Conservation (phyloP, 2,329 filamentous ascomycete genomes). For the Ophiostoma perfectum region DNA sequence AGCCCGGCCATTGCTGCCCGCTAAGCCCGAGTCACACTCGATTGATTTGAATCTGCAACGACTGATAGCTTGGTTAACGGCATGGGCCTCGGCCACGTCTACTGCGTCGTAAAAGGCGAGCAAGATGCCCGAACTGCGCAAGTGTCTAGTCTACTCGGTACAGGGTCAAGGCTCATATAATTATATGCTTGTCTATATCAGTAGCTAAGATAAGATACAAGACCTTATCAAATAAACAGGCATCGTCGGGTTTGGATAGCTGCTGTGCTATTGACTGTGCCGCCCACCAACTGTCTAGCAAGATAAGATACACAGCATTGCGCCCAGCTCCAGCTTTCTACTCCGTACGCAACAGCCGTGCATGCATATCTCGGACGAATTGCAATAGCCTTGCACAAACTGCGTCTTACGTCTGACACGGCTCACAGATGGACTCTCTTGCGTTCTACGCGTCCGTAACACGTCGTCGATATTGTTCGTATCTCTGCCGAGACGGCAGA, state of each 20-base stretch:
- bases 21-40: not conserved
- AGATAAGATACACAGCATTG: not conserved
- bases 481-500: not conserved
- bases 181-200: no score
- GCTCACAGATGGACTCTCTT: not conserved
- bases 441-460: not conserved
- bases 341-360: not conserved
- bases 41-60: not conserved
- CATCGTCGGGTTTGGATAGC: no score
- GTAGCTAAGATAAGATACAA: no score
- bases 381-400: not conserved
- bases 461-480: not conserved
- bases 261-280: no score
- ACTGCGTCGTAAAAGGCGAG: no score
- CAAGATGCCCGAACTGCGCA: no score
- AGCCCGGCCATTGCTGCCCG: not conserved
- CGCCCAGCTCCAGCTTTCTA: not conserved
- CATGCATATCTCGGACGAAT: not conserved
- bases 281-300: no score
- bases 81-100: no score
- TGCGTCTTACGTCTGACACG: not conserved
- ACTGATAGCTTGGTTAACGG: not conserved
- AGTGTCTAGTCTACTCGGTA: no score
- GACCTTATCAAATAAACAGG: no score
- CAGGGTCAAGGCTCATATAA: no score